Evolutionary conservation across 805 yeast genomes (phyloP).

Genomic region (Debaryomyces hansenii): DNA sequence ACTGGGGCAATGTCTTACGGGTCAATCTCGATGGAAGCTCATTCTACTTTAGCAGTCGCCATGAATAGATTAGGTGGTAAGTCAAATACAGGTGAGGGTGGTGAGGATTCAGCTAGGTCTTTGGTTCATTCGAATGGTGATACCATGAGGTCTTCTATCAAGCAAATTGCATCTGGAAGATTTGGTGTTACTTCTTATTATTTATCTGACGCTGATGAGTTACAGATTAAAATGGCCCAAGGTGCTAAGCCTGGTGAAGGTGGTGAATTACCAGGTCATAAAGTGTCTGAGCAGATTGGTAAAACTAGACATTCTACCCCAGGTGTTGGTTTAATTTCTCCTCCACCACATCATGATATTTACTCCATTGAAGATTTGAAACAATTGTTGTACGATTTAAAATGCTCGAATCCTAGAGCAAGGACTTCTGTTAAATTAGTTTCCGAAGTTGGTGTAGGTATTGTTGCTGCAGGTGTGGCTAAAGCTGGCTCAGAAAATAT

Average conservation of each 20-base stretch:
- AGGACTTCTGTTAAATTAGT: slow-evolving; percentile 95
- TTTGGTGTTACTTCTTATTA: slow-evolving; percentile 97
- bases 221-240: slow-evolving; percentile 98
- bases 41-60: slow-evolving; percentile 95
- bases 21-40: slow-evolving; percentile 97
- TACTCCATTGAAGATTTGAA: slow-evolving; percentile 97
- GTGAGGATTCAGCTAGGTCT: slow-evolving; percentile 94
- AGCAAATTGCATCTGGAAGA: slow-evolving; percentile 97
- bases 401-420: slow-evolving; percentile 96
- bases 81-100: slow-evolving; percentile 99
- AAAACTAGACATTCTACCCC: slow-evolving; percentile 96
- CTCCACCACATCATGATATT: slow-evolving; percentile 98
- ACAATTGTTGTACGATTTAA: slow-evolving; percentile 93
- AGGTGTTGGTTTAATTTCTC: slow-evolving; percentile 95
- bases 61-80: slow-evolving; percentile 98
- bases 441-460: slow-evolving; percentile 98
- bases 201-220: slow-evolving; percentile 93
- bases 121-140: slow-evolving; percentile 82
- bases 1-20: slow-evolving; percentile 99
- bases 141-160: slow-evolving; percentile 98
- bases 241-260: slow-evolving; percentile 99
- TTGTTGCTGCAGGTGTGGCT: slow-evolving; percentile 98
- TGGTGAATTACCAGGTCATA: slow-evolving; percentile 96
- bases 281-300: slow-evolving; percentile 85
- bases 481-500: slow-evolving; percentile 98